Evolutionary conservation across 192 early-diverging fungal species (phyloP).

Genomic region (Podila verticillata): DNA sequence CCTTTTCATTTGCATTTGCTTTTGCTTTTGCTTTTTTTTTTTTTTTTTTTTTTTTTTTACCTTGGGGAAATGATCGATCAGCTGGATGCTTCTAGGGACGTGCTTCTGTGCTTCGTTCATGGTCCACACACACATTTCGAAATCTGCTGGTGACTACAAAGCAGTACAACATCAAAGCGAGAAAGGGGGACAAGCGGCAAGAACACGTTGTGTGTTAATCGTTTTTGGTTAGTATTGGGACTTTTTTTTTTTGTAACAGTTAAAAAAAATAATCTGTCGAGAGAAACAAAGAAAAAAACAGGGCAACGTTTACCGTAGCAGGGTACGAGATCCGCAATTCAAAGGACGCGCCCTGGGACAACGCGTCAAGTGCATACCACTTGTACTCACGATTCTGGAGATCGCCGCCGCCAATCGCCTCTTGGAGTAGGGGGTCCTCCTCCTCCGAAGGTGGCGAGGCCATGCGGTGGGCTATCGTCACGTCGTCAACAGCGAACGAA

Average conservation of each 20-base stretch:
- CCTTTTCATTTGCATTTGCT: too few relatives aligned
- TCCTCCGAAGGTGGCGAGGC: background rate
- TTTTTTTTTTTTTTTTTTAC: constrained; percentile 4
- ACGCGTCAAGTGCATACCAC: constrained; percentile 51
- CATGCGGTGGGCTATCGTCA: background rate
- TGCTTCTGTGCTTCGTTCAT: constrained; percentile 24
- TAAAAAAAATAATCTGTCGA: background rate
- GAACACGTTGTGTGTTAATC: too few relatives aligned
- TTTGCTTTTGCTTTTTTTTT: too few relatives aligned
- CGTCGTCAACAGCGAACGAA: constrained; percentile 15
- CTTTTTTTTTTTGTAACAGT: background rate
- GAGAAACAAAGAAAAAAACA: background rate
- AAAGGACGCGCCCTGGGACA: constrained; percentile 43
- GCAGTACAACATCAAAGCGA: background rate
- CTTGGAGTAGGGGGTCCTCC: background rate
- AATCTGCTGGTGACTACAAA: constrained; percentile 40
- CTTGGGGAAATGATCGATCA: constrained; percentile 20
- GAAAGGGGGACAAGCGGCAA: too few relatives aligned
- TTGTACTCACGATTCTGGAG: constrained; percentile 26
- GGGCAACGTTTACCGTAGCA: constrained; percentile 33
- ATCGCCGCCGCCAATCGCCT: background rate
- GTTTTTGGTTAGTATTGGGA: too few relatives aligned
- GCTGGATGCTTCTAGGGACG: constrained; percentile 6
- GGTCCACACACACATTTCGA: constrained; percentile 42
- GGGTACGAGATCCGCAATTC: constrained; percentile 53